phyloP scores from a whole-genome alignment of 2,329 filamentous ascomycete species.

The Cladosporium sp. region DNA sequence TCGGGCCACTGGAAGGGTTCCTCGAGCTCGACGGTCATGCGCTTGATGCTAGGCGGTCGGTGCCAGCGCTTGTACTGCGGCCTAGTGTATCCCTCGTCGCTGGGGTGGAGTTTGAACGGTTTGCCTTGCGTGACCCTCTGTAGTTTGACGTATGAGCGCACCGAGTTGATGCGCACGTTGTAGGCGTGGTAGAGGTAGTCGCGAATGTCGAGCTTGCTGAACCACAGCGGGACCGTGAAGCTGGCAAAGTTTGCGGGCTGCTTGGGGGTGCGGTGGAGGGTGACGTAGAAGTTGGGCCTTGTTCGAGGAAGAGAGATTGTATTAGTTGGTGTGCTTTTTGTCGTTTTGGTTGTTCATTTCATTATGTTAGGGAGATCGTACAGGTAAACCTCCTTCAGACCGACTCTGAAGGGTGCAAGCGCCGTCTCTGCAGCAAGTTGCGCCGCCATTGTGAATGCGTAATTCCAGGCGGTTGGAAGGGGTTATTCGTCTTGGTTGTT shows the following conservation, averaged over 20 bases:
- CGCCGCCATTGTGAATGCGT: slow-evolving; percentile 2
- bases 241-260: slow-evolving; percentile 76
- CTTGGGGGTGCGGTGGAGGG: slow-evolving; percentile 67
- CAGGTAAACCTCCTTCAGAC: slow-evolving; percentile 34
- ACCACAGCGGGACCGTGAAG: slow-evolving; percentile 84
- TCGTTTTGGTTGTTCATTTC: not conserved
- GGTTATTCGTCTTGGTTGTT: too few species aligned
- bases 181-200: slow-evolving; percentile 92
- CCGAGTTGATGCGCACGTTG: slow-evolving; percentile 63
- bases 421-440: slow-evolving; percentile 2
- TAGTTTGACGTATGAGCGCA: slow-evolving; percentile 77
- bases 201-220: slow-evolving; percentile 94
- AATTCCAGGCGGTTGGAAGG: too few species aligned
- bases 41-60: slow-evolving; percentile 72
- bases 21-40: slow-evolving; percentile 89
- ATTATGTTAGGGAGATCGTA: slow-evolving; percentile 16
- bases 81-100: slow-evolving; percentile 7
- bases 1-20: slow-evolving; percentile 86
- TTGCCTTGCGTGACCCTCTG: slow-evolving; percentile 55
- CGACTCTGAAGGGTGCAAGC: slow-evolving; percentile 27
- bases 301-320: not conserved
- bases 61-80: slow-evolving; percentile 50
- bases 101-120: slow-evolving; percentile 16
- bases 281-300: slow-evolving; percentile 77
- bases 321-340: slow-evolving; percentile 12